These are phyloP conservation scores for Lactifluus volemus DNA, from an alignment of 768 basidiomycete species.

Conservation along the genomic window DNA sequence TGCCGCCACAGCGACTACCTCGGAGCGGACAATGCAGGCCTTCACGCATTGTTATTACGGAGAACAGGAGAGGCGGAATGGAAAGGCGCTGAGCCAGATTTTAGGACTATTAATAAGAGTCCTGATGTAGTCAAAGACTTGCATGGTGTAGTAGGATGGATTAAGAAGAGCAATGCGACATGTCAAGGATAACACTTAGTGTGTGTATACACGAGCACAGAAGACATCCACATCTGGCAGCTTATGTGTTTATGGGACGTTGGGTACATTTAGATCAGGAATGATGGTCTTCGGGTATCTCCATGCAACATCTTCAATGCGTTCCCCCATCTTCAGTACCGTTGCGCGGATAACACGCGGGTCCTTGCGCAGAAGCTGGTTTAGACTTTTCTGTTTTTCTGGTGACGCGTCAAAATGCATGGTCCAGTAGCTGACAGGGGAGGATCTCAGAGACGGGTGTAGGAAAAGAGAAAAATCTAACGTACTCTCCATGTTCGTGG, in stretches of 20 bases:
- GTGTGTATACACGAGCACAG: not conserved
- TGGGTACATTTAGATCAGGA: conserved; percentile 7
- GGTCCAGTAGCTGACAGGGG: conserved; percentile 66
- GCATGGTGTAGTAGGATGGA: conserved; percentile 31
- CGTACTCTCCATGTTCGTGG: conserved; percentile 68
- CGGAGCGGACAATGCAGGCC: conserved; percentile 48
- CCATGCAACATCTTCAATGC: conserved; percentile 55
- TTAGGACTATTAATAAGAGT: conserved; percentile 27
- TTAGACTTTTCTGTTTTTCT: conserved; percentile 52
- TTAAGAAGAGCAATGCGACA: conserved; percentile 21
- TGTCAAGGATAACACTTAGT: not conserved
- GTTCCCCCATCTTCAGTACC: conserved; percentile 67
- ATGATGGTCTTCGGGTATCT: conserved; percentile 38
- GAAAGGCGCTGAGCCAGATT: conserved; percentile 36
- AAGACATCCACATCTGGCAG: not conserved
- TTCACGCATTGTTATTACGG: conserved; percentile 49
- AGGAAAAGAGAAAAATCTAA: conserved; percentile 21
- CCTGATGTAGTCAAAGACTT: conserved; percentile 30
- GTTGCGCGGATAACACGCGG: conserved; percentile 81
- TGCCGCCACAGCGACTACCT: conserved; percentile 47
- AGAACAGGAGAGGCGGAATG: conserved; percentile 39
- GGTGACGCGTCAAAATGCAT: conserved; percentile 88
- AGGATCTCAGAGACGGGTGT: conserved; percentile 4
- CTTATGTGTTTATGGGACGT: not conserved
- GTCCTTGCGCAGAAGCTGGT: conserved; percentile 61